Percentiles rank a stretch among this genome's conserved stretches.
Conservation (phyloP, 306 rosid genomes). For the Morella rubra region DNA sequence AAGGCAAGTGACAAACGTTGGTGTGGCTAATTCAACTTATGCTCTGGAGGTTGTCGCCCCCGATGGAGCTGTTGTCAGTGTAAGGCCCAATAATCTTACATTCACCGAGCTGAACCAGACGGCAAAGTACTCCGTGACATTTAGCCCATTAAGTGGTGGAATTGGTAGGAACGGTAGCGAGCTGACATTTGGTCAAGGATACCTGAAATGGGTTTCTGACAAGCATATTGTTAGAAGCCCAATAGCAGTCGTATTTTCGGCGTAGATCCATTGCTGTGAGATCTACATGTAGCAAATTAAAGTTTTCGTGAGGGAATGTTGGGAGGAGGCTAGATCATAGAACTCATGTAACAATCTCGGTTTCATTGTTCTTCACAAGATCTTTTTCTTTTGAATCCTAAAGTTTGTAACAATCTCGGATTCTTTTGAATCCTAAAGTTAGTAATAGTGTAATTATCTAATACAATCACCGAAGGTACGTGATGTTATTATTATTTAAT, state of each 20-base stretch:
- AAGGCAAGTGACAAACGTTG: conserved; percentile 52
- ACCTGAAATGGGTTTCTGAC: conserved; percentile 47
- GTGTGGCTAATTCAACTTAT: conserved; percentile 38
- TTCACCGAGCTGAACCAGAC: conserved; percentile 46
- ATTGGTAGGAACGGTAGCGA: not conserved
- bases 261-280: no score
- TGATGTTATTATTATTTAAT: no score
- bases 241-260: conserved; percentile 22
- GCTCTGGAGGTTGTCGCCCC: conserved; percentile 26
- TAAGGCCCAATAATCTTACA: conserved; percentile 29
- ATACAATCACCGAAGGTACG: no score
- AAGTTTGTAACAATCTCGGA: no score
- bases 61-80: conserved; percentile 22
- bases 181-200: conserved; percentile 33
- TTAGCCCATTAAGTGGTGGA: conserved; percentile 20
- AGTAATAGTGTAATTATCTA: no score
- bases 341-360: no score
- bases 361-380: no score
- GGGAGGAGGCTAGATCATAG: no score
- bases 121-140: conserved; percentile 26
- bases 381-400: no score
- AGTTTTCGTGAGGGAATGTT: no score
- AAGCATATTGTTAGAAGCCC: conserved; percentile 42
- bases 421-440: no score
- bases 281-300: no score